Evolutionary conservation across 805 yeast genomes (phyloP), one percentile per base, ranked within the genome.

Genomic region (Maudiozyma bulderi): DNA sequence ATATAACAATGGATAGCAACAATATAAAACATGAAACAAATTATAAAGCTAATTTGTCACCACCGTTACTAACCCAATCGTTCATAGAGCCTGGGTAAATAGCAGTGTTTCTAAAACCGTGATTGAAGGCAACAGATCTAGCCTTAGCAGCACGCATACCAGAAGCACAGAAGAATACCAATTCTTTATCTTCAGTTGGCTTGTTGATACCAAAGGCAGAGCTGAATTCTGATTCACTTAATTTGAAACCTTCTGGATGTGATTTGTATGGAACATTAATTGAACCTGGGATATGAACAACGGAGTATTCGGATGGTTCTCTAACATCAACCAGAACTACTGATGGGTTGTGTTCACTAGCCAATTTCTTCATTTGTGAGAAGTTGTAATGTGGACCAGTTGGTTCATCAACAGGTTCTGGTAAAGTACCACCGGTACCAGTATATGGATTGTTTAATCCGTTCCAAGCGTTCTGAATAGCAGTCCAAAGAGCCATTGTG

Each of bases 101-200:
- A 49, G 86, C 80, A 60, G 95, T 78, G 57, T 82, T 73, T 40
- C 71, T 66, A 69, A 87, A 89, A 13, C 95, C 96, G 64, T 78
- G 81, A 28, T 90, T 79, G 47, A 77, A 73, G n/a, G 96, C 96
- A 60, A 86, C 76, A 58, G 82, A 86, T 65, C 85, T 93, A 32
- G 95, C 85, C 53, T 84, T 84, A 37, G 84, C 73, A 32, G 88
- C 81, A 68, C 96, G 79, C 49, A 84, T 86, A 47, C 96, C 96
- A 8, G 86, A 90, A 46, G 84, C 80, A 67, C 96, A 89, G 70
- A 85, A 86, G 67, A 89, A 86, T 26, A 87, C 76, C 60, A 89
- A 71, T 53, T 83, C 81, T 60, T 81, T 76, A 45, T 76, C 76
- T 45, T 70, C 64, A 14, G 65, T 57, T 6, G 96, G 96, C 71